phyloP scores from a whole-genome alignment of 805 yeast genomes.

The Barnettozyma californica region DNA sequence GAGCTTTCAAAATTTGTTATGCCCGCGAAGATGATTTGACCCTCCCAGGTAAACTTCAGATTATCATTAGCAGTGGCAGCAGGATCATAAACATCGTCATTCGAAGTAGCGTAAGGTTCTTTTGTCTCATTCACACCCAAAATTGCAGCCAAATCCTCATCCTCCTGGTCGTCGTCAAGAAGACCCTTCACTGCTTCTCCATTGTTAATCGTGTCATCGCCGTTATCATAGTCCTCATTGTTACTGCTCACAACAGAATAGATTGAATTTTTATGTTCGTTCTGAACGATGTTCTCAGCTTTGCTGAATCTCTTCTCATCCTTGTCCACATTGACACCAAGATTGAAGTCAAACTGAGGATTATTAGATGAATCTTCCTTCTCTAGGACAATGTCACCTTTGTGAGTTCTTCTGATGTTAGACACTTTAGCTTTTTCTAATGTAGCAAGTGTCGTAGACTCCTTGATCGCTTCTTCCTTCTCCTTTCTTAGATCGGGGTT shows the following conservation, averaged over 20 bases:
- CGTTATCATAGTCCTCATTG: constrained; percentile 23
- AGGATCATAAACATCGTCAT: constrained; percentile 20
- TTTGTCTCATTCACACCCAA: constrained; percentile 21
- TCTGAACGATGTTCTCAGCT: constrained; percentile 11
- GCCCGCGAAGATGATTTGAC: constrained; percentile 44
- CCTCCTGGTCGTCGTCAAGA: constrained; percentile 26
- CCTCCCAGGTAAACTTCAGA: constrained; percentile 38
- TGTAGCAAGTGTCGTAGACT: constrained; percentile 63
- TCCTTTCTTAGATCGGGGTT: constrained; percentile 70
- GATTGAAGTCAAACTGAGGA: constrained; percentile 27
- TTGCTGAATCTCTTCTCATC: constrained; percentile 21
- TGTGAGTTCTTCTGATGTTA: constrained; percentile 73
- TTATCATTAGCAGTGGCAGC: constrained; percentile 2
- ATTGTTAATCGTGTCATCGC: constrained; percentile 17
- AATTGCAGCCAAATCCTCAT: constrained; percentile 31
- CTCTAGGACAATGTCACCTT: constrained; percentile 82
- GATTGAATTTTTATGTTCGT: constrained; percentile 14
- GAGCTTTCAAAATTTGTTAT: constrained; percentile 37
- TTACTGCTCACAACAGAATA: constrained; percentile 9
- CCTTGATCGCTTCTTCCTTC: constrained; percentile 66
- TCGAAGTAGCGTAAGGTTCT: constrained; percentile 1
- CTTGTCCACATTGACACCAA: constrained; percentile 22
- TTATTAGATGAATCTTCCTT: constrained; percentile 29
- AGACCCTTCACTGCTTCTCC: constrained; percentile 12
- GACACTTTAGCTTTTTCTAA: constrained; percentile 57